Evolutionary conservation across 306 rosid genomes (phyloP).

Genomic region (Acacia confusa): DNA sequence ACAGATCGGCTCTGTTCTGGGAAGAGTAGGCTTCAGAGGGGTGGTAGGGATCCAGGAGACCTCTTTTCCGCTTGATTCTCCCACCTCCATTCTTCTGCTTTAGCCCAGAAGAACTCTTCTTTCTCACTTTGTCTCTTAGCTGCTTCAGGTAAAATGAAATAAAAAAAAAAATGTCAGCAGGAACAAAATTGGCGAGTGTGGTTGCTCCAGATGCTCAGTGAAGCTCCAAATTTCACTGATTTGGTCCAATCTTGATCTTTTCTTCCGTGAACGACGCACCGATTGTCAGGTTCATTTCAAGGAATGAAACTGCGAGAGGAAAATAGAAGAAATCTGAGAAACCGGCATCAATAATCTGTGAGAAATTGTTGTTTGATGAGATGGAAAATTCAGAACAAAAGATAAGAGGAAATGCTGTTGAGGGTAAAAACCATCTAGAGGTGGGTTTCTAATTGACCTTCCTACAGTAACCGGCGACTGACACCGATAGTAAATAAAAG

Average conservation of each 20-base stretch:
- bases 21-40: conserved; percentile 35
- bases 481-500: conserved; percentile 29
- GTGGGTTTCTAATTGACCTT: conserved; percentile 27
- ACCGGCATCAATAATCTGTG: background rate
- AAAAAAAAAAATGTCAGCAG: background rate
- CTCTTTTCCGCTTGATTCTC: conserved; percentile 21
- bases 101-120: background rate
- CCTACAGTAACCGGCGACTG: conserved; percentile 35
- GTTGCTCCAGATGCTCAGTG: background rate
- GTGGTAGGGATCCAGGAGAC: conserved; percentile 39
- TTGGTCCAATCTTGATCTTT: conserved; percentile 15
- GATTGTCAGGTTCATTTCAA: conserved; percentile 15
- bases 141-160: background rate
- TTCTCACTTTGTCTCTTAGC: background rate
- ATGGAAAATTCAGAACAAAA: conserved; percentile 16
- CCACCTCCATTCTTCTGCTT: conserved; percentile 34
- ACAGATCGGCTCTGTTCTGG: conserved; percentile 39
- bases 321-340: background rate
- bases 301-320: conserved; percentile 16
- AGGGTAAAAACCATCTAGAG: conserved; percentile 8
- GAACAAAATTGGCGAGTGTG: background rate
- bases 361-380: background rate
- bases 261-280: background rate
- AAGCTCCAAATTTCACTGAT: conserved; percentile 30
- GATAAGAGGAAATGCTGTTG: conserved; percentile 11